A percentile compares a stretch with the other conserved stretches of the same genome.
These are phyloP conservation scores for Blakeslea trispora DNA, from an alignment of 371 early-diverging fungal species.

Conservation along the genomic window DNA sequence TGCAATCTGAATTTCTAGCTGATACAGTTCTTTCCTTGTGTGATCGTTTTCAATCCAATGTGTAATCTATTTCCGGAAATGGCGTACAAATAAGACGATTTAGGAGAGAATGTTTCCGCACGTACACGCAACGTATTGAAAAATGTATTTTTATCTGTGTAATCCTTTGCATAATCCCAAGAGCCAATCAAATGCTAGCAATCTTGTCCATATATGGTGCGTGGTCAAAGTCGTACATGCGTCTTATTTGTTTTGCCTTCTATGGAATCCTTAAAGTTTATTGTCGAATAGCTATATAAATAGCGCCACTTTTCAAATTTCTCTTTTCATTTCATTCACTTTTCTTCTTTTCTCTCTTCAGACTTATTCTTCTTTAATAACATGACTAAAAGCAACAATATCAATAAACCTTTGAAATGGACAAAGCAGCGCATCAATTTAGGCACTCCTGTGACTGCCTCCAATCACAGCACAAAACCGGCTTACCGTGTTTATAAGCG, in stretches of 20 bases:
- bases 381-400: conserved; percentile 20
- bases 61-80: too few species aligned
- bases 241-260: conserved; percentile 10
- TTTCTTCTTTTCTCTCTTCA: conserved; percentile 12
- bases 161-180: conserved; percentile 2
- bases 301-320: conserved; percentile 9
- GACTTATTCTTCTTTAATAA: conserved; percentile 1
- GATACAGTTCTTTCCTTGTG: too few species aligned
- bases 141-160: conserved; percentile 5
- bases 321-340: conserved; percentile 3
- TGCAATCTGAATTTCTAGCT: too few species aligned
- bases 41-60: too few species aligned
- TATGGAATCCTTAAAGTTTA: background rate
- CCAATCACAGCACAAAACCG: background rate
- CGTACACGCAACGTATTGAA: too few species aligned
- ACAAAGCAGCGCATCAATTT: conserved; percentile 18
- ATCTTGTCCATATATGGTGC: conserved; percentile 10
- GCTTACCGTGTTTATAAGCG: conserved; percentile 27
- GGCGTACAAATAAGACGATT: too few species aligned
- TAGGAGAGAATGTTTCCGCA: too few species aligned
- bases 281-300: conserved; percentile 11
- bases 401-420: conserved; percentile 28
- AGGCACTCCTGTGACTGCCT: background rate
- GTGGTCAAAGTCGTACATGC: conserved; percentile 9
- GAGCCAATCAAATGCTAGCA: conserved; percentile 12